Conservation (phyloP, 352 stramenopile genomes). For the Phytophthora sp. region DNA sequence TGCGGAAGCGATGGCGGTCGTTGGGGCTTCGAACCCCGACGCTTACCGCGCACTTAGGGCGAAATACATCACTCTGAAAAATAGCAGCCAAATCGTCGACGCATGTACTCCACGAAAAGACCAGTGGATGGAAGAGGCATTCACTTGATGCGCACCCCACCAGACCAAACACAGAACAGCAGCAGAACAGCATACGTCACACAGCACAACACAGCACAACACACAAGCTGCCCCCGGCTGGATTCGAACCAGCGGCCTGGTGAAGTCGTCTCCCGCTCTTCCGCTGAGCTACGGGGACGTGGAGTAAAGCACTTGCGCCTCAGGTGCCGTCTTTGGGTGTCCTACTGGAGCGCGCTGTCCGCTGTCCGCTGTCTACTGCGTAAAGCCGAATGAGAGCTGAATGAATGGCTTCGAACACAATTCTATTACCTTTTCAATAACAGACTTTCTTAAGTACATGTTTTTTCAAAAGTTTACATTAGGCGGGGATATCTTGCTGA, state of each 20-base stretch:
- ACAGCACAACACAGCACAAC: neutral
- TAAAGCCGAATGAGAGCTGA: too few relatives aligned
- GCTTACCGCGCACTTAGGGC: neutral
- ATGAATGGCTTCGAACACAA: too few relatives aligned
- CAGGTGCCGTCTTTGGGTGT: too few relatives aligned
- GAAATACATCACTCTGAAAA: neutral
- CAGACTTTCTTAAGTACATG: too few relatives aligned
- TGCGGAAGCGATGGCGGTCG: neutral
- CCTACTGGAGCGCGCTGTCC: too few relatives aligned
- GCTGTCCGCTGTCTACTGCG: too few relatives aligned
- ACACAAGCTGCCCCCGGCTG: neutral
- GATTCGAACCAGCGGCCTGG: slow-evolving; percentile 9
- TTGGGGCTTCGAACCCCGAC: neutral
- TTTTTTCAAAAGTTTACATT: too few relatives aligned
- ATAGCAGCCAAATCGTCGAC: neutral
- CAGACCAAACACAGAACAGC: too few relatives aligned
- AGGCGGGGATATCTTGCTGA: too few relatives aligned
- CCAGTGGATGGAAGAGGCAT: neutral
- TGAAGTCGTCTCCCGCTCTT: neutral
- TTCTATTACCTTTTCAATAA: too few relatives aligned
- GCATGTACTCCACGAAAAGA: neutral
- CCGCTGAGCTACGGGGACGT: slow-evolving; percentile 2
- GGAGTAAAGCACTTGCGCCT: too few relatives aligned
- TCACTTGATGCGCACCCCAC: neutral
- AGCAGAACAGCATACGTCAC: too few relatives aligned